phyloP scores from a whole-genome alignment of 2,329 filamentous ascomycete genomes.

The Alternaria sp. region DNA sequence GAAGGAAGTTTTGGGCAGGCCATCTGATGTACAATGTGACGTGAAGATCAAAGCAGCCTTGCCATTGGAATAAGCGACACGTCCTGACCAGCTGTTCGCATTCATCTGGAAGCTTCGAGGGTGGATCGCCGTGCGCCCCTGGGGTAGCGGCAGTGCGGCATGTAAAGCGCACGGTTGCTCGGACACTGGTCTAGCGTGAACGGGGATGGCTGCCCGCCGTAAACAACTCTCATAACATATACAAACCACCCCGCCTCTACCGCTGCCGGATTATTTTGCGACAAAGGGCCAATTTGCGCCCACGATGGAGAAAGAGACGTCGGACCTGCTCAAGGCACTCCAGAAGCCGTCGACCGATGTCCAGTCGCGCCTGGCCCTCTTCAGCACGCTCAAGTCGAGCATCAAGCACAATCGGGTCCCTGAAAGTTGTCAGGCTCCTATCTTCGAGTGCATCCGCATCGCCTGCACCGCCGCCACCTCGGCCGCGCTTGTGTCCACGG shows the following conservation, averaged over 20 bases:
- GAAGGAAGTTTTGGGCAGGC: background rate
- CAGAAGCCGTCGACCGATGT: conserved; percentile 70
- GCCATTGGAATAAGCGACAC: background rate
- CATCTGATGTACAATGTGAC: background rate
- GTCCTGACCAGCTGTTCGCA: background rate
- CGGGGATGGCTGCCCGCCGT: conserved; percentile 6
- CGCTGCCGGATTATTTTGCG: conserved; percentile 19
- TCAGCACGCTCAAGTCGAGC: conserved; percentile 79
- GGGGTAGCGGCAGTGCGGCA: conserved; percentile 9
- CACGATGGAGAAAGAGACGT: conserved; percentile 62
- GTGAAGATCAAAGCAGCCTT: background rate
- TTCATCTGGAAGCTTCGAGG: conserved; percentile 6
- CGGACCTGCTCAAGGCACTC: conserved; percentile 58
- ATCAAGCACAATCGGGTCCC: conserved; percentile 95
- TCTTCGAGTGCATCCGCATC: conserved; percentile 82
- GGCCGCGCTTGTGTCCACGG: conserved; percentile 74
- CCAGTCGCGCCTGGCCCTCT: conserved; percentile 48
- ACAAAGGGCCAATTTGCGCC: conserved; percentile 40
- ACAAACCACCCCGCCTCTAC: conserved; percentile 25
- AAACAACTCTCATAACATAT: conserved; percentile 15
- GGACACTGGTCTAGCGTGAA: conserved; percentile 14
- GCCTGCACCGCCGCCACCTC: conserved; percentile 79
- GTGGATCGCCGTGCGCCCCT: conserved; percentile 8
- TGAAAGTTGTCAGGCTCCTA: conserved; percentile 70
- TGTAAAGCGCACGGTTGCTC: conserved; percentile 19